phyloP scores from a whole-genome alignment of 106 monocot species.

The Amphibolis antarctica region DNA sequence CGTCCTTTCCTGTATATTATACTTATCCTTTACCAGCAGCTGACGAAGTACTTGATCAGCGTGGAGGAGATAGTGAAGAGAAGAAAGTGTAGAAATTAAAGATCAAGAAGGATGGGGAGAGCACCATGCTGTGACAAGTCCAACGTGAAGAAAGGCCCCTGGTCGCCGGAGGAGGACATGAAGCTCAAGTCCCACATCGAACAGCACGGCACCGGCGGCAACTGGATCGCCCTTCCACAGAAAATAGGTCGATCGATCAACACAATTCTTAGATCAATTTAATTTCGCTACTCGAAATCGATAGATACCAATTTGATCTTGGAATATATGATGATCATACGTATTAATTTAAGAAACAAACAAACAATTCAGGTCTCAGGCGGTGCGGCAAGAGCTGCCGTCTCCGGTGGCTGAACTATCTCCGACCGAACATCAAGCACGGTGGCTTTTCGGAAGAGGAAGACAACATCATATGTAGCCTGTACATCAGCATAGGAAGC shows the following conservation, averaged over 20 bases:
- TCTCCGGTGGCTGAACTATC: constrained; percentile 41
- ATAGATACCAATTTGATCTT: not conserved
- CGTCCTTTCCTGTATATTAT: not conserved
- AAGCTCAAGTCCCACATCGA: constrained; percentile 13
- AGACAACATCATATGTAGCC: constrained; percentile 47
- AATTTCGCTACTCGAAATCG: not conserved
- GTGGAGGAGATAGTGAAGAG: no score
- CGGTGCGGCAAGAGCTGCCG: constrained; percentile 76
- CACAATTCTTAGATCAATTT: not conserved
- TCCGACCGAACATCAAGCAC: constrained; percentile 51
- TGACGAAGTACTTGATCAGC: no score
- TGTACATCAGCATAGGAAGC: constrained; percentile 54
- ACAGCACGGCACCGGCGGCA: constrained; percentile 14
- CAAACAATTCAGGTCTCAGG: constrained; percentile 30
- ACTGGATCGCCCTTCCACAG: constrained; percentile 18
- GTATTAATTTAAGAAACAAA: not conserved
- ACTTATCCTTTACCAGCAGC: not conserved
- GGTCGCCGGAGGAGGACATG: constrained; percentile 15
- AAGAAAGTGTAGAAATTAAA: no score
- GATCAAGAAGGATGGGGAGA: constrained; percentile 23
- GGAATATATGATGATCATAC: not conserved
- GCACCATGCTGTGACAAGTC: constrained; percentile 21
- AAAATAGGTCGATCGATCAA: no score
- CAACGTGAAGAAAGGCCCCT: constrained; percentile 20
- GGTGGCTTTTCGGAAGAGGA: constrained; percentile 63